phyloP scores from a whole-genome alignment of 1,139 yeast genomes.

The Suhomyces coccinellae region DNA sequence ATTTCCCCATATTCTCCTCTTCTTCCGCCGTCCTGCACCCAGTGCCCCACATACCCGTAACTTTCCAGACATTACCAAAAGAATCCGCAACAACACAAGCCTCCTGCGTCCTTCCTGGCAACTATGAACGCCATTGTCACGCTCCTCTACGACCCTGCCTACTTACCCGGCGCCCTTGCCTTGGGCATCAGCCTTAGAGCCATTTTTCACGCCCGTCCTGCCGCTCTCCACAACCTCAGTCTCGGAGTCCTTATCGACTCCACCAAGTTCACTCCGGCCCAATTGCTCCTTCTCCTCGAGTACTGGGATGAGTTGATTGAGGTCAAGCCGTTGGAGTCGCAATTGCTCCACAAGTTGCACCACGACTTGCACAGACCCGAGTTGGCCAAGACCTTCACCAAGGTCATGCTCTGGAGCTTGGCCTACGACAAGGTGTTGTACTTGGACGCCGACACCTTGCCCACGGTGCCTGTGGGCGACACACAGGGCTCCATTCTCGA shows the following conservation, averaged over 20 bases:
- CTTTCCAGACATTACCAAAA: neutral
- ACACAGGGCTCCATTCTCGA: constrained; percentile 35
- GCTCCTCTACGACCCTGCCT: constrained; percentile 61
- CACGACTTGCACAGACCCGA: constrained; percentile 68
- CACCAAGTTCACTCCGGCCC: constrained; percentile 27
- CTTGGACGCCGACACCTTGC: constrained; percentile 81
- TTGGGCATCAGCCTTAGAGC: constrained; percentile 46
- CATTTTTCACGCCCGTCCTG: constrained; percentile 7
- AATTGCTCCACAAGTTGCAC: constrained; percentile 26
- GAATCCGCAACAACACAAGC: no score
- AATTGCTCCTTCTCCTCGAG: constrained; percentile 27
- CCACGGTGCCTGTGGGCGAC: constrained; percentile 37
- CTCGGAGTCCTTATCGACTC: constrained; percentile 41
- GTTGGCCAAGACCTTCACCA: constrained; percentile 67
- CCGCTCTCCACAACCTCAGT: neutral
- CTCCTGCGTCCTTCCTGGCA: neutral
- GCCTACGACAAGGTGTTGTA: constrained; percentile 63
- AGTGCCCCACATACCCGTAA: constrained; percentile 2
- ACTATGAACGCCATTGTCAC: constrained; percentile 57
- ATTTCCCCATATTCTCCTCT: neutral
- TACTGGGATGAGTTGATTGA: constrained; percentile 37
- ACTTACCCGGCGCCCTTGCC: constrained; percentile 76
- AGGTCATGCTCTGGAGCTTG: constrained; percentile 71
- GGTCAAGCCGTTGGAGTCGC: constrained; percentile 30
- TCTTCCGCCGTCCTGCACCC: constrained; percentile 1